Percentiles rank a stretch among this genome's conserved stretches.
These are phyloP conservation scores for Nyssa sinensis DNA, from an alignment of 148 eudicot genomes.

Conservation along the genomic window DNA sequence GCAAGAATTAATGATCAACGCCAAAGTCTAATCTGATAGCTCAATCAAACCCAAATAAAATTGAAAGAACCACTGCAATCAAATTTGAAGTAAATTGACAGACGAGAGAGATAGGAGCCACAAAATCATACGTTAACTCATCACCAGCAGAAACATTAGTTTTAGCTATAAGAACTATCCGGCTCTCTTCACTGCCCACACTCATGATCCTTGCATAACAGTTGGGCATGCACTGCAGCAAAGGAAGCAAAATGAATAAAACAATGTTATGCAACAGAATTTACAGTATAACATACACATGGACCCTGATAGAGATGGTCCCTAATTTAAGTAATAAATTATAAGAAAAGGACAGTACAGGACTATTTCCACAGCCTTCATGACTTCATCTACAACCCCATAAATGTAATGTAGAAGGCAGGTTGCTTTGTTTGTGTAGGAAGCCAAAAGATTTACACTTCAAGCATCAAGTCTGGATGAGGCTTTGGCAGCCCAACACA, in stretches of 20 bases:
- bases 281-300: not conserved
- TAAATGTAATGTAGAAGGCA: not conserved
- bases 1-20: not conserved
- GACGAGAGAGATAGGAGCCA: not conserved
- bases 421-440: not conserved
- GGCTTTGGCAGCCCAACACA: not conserved
- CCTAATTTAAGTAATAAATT: not conserved
- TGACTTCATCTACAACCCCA: not conserved
- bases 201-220: slow-evolving; percentile 93
- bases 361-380: not conserved
- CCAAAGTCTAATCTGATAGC: not conserved
- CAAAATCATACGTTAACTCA: slow-evolving; percentile 73
- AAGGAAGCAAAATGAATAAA: not conserved
- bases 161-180: slow-evolving; percentile 89
- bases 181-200: slow-evolving; percentile 62
- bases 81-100: not conserved
- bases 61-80: not conserved
- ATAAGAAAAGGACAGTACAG: too few relatives aligned
- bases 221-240: slow-evolving; percentile 89
- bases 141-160: slow-evolving; percentile 66
- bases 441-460: not conserved
- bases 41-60: not conserved
- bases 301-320: not conserved
- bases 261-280: not conserved
- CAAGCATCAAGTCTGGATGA: not conserved